Evolutionary conservation across 2,329 filamentous ascomycete genomes (phyloP).

Genomic region (Arthrinium phaeospermum): DNA sequence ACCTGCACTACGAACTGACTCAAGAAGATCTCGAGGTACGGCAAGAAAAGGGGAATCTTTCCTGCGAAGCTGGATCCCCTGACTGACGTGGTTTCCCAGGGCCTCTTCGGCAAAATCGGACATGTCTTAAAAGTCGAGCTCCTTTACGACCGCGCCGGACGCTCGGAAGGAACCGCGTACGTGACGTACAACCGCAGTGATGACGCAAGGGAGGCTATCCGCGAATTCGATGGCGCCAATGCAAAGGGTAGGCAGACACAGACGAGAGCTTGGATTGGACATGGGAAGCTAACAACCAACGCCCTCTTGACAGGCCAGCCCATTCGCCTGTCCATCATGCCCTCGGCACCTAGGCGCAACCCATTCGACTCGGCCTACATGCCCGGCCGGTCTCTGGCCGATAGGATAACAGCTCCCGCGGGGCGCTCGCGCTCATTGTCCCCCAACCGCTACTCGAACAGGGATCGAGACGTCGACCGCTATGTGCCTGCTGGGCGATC

Average conservation of each 20-base stretch:
- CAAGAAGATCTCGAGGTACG: constrained; percentile 80
- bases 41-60: background rate
- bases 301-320: constrained; percentile 66
- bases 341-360: constrained; percentile 58
- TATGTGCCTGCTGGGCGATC: constrained; percentile 71
- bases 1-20: constrained; percentile 90
- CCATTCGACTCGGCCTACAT: constrained; percentile 62
- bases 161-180: constrained; percentile 83
- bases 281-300: constrained; percentile 20
- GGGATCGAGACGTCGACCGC: constrained; percentile 74
- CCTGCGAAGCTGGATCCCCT: background rate
- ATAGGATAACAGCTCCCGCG: constrained; percentile 62
- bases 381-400: constrained; percentile 62
- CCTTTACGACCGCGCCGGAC: constrained; percentile 84
- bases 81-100: constrained; percentile 55
- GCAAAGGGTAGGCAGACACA: constrained; percentile 69
- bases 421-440: constrained; percentile 69
- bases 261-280: background rate
- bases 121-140: constrained; percentile 72
- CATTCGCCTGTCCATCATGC: constrained; percentile 74
- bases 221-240: constrained; percentile 87
- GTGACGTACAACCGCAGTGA: constrained; percentile 76
- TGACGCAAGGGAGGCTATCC: constrained; percentile 77
- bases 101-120: constrained; percentile 81
- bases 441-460: constrained; percentile 51